These are phyloP conservation scores for Tetrastigma voinierianum DNA, from an alignment of 164 flowering plant genomes.

Conservation along the genomic window DNA sequence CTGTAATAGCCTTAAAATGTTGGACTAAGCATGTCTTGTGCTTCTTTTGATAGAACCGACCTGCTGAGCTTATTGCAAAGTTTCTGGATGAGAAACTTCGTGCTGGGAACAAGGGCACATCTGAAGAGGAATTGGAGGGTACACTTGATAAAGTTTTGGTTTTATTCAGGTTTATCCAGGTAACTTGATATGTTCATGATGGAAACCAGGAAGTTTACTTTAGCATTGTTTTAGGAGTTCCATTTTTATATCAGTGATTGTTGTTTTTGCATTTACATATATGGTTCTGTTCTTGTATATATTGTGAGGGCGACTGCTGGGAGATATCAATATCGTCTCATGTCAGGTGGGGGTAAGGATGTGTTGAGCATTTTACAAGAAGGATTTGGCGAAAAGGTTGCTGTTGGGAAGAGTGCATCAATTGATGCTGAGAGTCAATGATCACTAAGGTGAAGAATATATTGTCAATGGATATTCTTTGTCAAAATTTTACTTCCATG, in stretches of 20 bases:
- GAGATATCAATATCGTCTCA: neutral
- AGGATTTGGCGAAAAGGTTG: constrained; percentile 96
- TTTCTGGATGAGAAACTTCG: constrained; percentile 99
- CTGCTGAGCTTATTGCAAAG: constrained; percentile 98
- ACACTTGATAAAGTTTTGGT: constrained; percentile 94
- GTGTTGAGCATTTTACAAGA: constrained; percentile 99
- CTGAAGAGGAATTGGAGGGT: constrained; percentile 98
- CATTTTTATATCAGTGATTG: constrained; percentile 5
- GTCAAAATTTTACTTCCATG: neutral
- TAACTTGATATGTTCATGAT: constrained; percentile 16
- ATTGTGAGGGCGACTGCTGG: neutral
- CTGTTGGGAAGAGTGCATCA: constrained; percentile 94
- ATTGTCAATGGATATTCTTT: neutral
- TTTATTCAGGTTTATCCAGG: constrained; percentile 96
- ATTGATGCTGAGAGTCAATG: constrained; percentile 99
- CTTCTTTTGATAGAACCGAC: constrained; percentile 69
- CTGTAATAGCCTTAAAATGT: neutral
- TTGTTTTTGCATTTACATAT: constrained; percentile 2
- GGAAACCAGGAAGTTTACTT: neutral
- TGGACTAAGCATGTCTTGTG: constrained; percentile 7
- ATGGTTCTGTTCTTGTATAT: neutral
- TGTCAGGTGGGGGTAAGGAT: constrained; percentile 78
- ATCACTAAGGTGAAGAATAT: constrained; percentile 76
- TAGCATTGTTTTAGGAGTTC: neutral
- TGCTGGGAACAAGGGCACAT: constrained; percentile 97